These are phyloP conservation scores for Metschnikowia drakensbergensis DNA, from an alignment of 805 yeast species.

Conservation along the genomic window DNA sequence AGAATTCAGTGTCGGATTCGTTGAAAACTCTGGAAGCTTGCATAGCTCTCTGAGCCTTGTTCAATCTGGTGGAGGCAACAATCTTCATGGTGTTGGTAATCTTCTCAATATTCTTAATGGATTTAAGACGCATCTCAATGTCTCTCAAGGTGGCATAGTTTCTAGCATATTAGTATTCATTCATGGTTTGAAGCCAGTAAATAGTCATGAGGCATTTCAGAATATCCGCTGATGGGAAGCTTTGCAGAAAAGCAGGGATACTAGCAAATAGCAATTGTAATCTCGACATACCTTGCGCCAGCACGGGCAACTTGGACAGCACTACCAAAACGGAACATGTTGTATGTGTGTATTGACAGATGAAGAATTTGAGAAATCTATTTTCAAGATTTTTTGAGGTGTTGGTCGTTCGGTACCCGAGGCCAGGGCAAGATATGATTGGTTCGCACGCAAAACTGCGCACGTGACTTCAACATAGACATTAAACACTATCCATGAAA, in stretches of 20 bases:
- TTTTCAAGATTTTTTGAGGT: slow-evolving; percentile 16
- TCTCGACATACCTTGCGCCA: slow-evolving; percentile 48
- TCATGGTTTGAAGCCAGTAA: not conserved
- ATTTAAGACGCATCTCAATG: slow-evolving; percentile 95
- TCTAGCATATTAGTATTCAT: slow-evolving; percentile 44
- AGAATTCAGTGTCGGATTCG: slow-evolving; percentile 75
- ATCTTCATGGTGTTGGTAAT: slow-evolving; percentile 99
- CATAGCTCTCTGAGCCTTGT: slow-evolving; percentile 95
- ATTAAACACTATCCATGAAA: not conserved
- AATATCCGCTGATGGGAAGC: no score
- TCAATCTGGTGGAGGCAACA: slow-evolving; percentile 96
- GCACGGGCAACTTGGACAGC: slow-evolving; percentile 49
- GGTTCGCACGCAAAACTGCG: slow-evolving; percentile 8
- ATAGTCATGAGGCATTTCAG: not conserved
- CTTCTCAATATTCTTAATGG: slow-evolving; percentile 97
- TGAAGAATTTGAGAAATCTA: slow-evolving; percentile 1
- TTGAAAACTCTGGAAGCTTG: slow-evolving; percentile 79
- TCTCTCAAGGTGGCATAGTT: slow-evolving; percentile 98
- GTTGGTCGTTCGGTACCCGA: slow-evolving; percentile 21
- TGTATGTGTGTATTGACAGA: slow-evolving; percentile 17
- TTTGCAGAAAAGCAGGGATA: not conserved
- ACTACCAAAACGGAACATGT: slow-evolving; percentile 55
- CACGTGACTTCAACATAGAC: slow-evolving; percentile 13
- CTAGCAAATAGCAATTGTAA: not conserved
- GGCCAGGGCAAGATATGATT: slow-evolving; percentile 17